A percentile compares a stretch with the other conserved stretches of the same genome.
phyloP scores from a whole-genome alignment of 345 rosid species.

The Hibiscus syriacus region DNA sequence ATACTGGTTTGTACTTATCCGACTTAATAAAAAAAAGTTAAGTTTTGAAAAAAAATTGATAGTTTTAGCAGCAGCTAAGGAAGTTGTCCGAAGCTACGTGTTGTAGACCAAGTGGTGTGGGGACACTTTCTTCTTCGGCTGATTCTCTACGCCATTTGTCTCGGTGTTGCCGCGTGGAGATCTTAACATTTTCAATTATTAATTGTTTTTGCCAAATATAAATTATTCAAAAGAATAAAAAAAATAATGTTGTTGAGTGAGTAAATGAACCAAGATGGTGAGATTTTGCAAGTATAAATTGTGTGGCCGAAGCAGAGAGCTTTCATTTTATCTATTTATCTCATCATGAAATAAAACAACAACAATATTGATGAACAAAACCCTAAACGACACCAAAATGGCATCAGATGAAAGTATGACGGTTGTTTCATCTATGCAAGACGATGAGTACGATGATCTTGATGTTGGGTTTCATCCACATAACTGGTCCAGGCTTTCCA shows the following conservation, averaged over 20 bases:
- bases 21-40: too few species aligned
- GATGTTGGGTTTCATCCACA: conserved; percentile 30
- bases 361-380: not conserved
- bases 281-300: not conserved
- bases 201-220: too few species aligned
- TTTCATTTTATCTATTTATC: too few species aligned
- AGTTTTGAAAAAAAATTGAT: too few species aligned
- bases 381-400: conserved; percentile 28
- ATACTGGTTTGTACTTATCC: too few species aligned
- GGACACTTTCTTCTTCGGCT: not conserved
- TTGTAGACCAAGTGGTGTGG: not conserved
- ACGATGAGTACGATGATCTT: conserved; percentile 38
- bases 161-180: not conserved
- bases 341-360: too few species aligned
- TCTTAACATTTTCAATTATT: not conserved
- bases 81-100: not conserved
- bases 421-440: conserved; percentile 22
- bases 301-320: too few species aligned
- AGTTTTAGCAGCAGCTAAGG: not conserved
- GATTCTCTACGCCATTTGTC: not conserved
- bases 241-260: too few species aligned
- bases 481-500: not conserved
- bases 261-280: too few species aligned
- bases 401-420: conserved; percentile 41
- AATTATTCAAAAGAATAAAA: too few species aligned